A percentile compares a stretch with the other conserved stretches of the same genome.
Conservation (phyloP, 2,329 filamentous ascomycete species). For the Penicillium sp. region DNA sequence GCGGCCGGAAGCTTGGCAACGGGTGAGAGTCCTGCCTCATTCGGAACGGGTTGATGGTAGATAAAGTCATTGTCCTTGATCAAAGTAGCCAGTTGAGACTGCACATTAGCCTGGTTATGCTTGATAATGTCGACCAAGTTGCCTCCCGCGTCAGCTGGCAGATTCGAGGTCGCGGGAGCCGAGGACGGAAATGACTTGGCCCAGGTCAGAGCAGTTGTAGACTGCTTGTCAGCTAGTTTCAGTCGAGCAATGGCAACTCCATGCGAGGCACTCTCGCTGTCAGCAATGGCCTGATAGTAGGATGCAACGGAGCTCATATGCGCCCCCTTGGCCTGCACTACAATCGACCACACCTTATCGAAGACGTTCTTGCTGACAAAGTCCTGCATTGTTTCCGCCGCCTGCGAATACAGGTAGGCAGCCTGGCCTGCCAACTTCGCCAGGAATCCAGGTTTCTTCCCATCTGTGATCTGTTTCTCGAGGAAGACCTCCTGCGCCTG, state of each 20-base stretch:
- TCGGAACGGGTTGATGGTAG: constrained; percentile 89
- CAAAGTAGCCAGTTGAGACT: constrained; percentile 74
- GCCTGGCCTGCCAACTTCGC: constrained; percentile 93
- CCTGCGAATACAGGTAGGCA: constrained; percentile 81
- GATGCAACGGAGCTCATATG: constrained; percentile 84
- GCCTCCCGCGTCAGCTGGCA: constrained; percentile 74
- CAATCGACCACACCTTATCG: constrained; percentile 86
- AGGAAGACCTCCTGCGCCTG: constrained; percentile 97
- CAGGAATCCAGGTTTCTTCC: constrained; percentile 87
- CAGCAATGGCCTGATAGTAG: constrained; percentile 88
- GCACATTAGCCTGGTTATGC: constrained; percentile 74
- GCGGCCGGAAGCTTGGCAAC: constrained; percentile 91
- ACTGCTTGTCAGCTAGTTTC: constrained; percentile 74
- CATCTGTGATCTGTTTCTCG: constrained; percentile 90
- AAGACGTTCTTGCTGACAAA: constrained; percentile 90
- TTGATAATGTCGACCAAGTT: constrained; percentile 79
- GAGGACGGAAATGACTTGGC: constrained; percentile 79
- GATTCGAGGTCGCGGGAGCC: constrained; percentile 76
- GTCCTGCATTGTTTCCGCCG: constrained; percentile 85
- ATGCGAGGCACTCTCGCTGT: constrained; percentile 84
- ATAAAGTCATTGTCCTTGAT: constrained; percentile 97
- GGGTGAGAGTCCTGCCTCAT: constrained; percentile 74
- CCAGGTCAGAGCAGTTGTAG: constrained; percentile 73
- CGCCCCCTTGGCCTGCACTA: constrained; percentile 70
- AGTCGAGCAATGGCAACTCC: constrained; percentile 81